Base-by-base conservation (phyloP, 108 stramenopile genomes). In the Pseudonitzschia pungens region DNA sequence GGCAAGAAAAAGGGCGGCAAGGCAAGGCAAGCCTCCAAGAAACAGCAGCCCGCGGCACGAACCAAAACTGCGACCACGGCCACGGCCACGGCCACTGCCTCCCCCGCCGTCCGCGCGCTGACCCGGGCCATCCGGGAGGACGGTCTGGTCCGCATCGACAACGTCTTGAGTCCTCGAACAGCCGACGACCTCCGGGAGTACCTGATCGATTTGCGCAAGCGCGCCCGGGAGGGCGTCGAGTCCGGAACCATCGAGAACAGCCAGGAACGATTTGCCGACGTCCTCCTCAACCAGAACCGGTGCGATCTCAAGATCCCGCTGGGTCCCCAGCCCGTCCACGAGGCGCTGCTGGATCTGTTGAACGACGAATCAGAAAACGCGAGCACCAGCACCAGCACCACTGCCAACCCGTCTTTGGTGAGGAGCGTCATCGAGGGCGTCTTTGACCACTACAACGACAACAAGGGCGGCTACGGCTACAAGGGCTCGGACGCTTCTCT, bases 241-340 rank as follows among this genome's bases (percentile, higher is more conserved):
- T 20, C 53, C 12, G 88, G 87, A 14, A 71, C 72, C 48, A 57
- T 63, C 40, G 62, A 87, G 10, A 69, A 73, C 33, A 60, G 48
- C 43, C 62, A 78, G 20, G 80, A 87, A 70, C 81, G 88, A 69
- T 93, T 88, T 80, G 89, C 92, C n/a, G 70, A 92, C 71, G 93
- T 94, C 15, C 70, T 94, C 50, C 66, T 94, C 44, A 86, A 82
- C 65, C 58, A 73, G 21, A 87, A 90, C 83, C 83, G 93, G 59
- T 87, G 91, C 41, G 93, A 94, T 74, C 71, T 94, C 76, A 87
- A 79, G n/a, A 67, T 94, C 3, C 91, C 91, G 16, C 53, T 94
- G 62, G 78, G 77, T 4, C 43, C 57, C 21, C 33, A 63, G 29
- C 32, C 62, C 40, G 62, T 63, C 32, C 62, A 63, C 40, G 36